These are phyloP conservation scores for Cercospora sp. DNA, from an alignment of 2,329 filamentous ascomycete species.

Conservation along the genomic window DNA sequence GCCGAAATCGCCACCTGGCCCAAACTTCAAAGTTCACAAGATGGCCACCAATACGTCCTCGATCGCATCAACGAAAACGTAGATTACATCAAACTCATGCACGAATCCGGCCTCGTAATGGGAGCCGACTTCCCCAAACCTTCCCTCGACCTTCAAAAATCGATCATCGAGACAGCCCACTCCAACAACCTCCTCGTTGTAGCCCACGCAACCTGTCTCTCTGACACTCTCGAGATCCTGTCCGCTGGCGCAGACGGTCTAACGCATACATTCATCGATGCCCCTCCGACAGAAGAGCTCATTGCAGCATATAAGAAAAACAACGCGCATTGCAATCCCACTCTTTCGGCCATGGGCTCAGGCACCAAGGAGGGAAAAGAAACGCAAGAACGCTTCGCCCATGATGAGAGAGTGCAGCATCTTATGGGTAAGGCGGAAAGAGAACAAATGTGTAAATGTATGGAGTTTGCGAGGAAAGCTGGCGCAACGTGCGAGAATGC, in stretches of 20 bases:
- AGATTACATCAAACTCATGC: slow-evolving; percentile 56
- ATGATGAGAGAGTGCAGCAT: slow-evolving; percentile 41
- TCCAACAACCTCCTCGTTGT: slow-evolving; percentile 41
- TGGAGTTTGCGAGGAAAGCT: slow-evolving; percentile 40
- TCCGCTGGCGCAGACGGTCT: slow-evolving; percentile 46
- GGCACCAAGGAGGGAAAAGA: slow-evolving; percentile 44
- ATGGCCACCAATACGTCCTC: slow-evolving; percentile 46
- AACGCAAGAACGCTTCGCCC: slow-evolving; percentile 43
- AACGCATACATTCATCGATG: slow-evolving; percentile 48
- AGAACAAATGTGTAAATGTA: slow-evolving; percentile 44
- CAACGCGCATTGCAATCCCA: slow-evolving; percentile 48
- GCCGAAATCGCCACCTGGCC: slow-evolving; percentile 51
- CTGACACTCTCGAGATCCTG: slow-evolving; percentile 46
- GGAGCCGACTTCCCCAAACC: slow-evolving; percentile 37
- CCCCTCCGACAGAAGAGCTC: slow-evolving; percentile 42
- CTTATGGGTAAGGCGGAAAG: slow-evolving; percentile 40
- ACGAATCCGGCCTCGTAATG: slow-evolving; percentile 47
- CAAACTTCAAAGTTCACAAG: slow-evolving; percentile 44
- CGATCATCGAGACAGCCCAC: slow-evolving; percentile 46
- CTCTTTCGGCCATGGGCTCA: slow-evolving; percentile 43
- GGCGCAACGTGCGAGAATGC: slow-evolving; percentile 43
- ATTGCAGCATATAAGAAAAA: slow-evolving; percentile 46
- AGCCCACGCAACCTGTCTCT: slow-evolving; percentile 44
- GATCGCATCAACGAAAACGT: slow-evolving; percentile 45
- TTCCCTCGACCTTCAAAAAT: slow-evolving; percentile 47